Base-by-base conservation (phyloP, 1,139 yeast genomes). In the Blastobotrys ciferrii region DNA sequence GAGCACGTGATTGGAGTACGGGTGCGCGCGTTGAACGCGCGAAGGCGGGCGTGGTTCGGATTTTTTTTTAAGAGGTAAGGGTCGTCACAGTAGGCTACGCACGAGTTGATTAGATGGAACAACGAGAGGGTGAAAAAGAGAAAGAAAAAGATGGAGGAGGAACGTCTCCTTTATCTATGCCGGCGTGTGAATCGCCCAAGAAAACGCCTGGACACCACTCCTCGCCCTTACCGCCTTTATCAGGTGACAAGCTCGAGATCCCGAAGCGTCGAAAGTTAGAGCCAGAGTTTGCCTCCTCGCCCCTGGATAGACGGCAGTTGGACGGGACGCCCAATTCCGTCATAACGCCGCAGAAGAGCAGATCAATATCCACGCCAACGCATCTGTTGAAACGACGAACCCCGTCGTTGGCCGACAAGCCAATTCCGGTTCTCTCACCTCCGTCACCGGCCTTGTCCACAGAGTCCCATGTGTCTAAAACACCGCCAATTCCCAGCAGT, bases 391-490 rank as follows among this genome's bases (percentile, higher is more conserved):
- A 23, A 14, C 20, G 33, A 14, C 49, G 66, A 17, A 60, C 65
- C 2, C 67, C 67, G 3, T 63, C 66, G 30, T 47, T 63, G 30
- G 59, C 56, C 42, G 67, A 63, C 42, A 46, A 58, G 30, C 67
- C 67, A 2, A 60, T 63, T 14, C 67, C 67, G 1, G 60, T 59
- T 11, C 51, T 63, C 13, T 60, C 66, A 12, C 66, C 66, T 9
- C 66, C 66, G 6, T 40, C 49, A 3, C 47, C 49, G 25, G 47
- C 35, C 15, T 23, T 25, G 3, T 28, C 40, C 2, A 25, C 37
- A 18, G 32, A 19, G 12, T 32, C 47, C 3, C 25, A 32, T 9
- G 35, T 41, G 19, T 17, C 46, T 18, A 32, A 46, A 15, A 36
- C 33, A 4, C 39, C 47, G 18, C 19, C 39, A 18, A 25, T 25